Evolutionary conservation across 163 green algal genomes (phyloP), one percentile per base, ranked within the genome.

Genomic region (Dunaliella salina): DNA sequence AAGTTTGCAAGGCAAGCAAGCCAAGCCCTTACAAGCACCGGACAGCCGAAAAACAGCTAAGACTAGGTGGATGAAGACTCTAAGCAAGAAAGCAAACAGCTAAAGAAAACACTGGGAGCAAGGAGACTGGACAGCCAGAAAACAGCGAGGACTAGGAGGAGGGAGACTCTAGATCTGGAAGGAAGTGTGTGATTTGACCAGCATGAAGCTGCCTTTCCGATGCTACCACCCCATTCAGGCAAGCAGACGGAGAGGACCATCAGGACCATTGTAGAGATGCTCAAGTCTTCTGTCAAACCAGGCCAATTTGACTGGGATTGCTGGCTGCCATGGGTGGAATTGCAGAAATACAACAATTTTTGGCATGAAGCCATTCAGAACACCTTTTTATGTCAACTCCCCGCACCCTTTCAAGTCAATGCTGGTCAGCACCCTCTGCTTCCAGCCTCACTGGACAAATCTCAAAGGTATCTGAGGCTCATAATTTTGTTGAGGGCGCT

Each of bases 161-260:
- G n/a, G n/a, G n/a, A n/a, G n/a, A n/a, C n/a, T n/a, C n/a, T n/a
- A 90, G 0, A 93, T 93, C 83, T 93, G 87, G 85, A 3, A 80
- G 4, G 35, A 80, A 20, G n/a, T n/a, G 29, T 94, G 0, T 91
- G 69, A 29, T 46, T 80, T 46, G 0, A 26, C 88, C 24, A 81
- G 86, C 13, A 91, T 81, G 0, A 90, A 86, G 90, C 22, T 32
- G 12, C 26, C 86, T 90, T 26, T 92, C 85, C 24, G 90, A 87
- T 32, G 72, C 86, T 59, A 71, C 85, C 92, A 75, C 88, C 87
- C 59, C 80, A 93, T 50, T 91, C 84, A 0, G 90, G 91, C 85
- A 88, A 88, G 18, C 88, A 91, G 80, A 92, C 89, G 1, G 91
- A 94, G 40, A 45, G 85, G 0, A 86, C 82, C 34, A 90, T 92